Conservation (phyloP, 371 early-diverging fungal genomes). For the Circinella minor region DNA sequence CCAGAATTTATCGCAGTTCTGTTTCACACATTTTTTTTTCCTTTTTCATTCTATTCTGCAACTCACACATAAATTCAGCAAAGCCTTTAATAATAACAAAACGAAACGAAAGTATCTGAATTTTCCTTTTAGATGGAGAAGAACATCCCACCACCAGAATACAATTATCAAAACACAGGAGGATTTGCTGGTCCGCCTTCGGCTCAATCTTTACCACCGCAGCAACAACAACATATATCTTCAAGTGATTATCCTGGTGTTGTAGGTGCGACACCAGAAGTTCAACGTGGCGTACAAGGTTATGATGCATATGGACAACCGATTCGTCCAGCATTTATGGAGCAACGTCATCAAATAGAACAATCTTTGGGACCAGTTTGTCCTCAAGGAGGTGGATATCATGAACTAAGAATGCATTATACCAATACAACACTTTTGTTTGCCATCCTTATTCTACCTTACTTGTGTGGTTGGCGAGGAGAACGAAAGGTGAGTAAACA, state of each 20-base stretch:
- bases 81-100: background rate
- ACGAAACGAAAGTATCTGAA: background rate
- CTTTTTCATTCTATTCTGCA: background rate
- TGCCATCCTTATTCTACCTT: conserved; percentile 45
- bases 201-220: background rate
- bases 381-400: conserved; percentile 31
- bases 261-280: conserved; percentile 35
- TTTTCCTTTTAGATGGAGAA: background rate
- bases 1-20: too few species aligned
- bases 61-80: too few species aligned
- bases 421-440: conserved; percentile 34
- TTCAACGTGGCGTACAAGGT: conserved; percentile 33
- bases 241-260: conserved; percentile 38
- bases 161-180: background rate
- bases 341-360: conserved; percentile 45
- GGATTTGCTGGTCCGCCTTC: conserved; percentile 6
- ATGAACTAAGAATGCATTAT: conserved; percentile 51
- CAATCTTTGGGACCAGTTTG: conserved; percentile 42
- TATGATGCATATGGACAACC: conserved; percentile 46
- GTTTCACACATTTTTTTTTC: background rate
- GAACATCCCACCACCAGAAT: conserved; percentile 6
- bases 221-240: conserved; percentile 3
- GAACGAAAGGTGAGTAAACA: conserved; percentile 30
- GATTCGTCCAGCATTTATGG: conserved; percentile 37
- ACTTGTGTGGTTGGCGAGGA: conserved; percentile 51